Conservation (phyloP, 805 yeast genomes). For the Spathaspora sp. region DNA sequence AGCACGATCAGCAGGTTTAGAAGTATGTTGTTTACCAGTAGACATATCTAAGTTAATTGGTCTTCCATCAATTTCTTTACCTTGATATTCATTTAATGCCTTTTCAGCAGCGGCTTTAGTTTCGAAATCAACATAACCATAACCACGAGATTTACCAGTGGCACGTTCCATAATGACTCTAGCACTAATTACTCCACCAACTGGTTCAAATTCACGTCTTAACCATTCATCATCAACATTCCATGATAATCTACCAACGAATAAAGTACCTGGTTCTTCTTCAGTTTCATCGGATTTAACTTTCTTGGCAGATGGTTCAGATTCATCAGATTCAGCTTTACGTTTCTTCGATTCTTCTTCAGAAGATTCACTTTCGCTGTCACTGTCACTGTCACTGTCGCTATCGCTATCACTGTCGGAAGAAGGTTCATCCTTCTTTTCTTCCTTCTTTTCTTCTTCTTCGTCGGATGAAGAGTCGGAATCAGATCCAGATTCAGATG, state of each 20-base stretch:
- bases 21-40: conserved; percentile 68
- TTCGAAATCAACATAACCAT: conserved; percentile 95
- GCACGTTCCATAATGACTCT: conserved; percentile 93
- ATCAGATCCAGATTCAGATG: conserved; percentile 22
- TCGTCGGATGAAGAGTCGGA: conserved; percentile 27
- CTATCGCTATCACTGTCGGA: conserved; percentile 16
- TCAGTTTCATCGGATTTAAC: conserved; percentile 38
- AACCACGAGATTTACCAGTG: conserved; percentile 92
- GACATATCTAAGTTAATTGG: conserved; percentile 92
- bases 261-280: conserved; percentile 90
- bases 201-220: conserved; percentile 74
- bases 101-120: conserved; percentile 74
- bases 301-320: conserved; percentile 46
- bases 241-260: conserved; percentile 98
- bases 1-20: conserved; percentile 74
- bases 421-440: conserved; percentile 13
- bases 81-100: conserved; percentile 83
- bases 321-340: conserved; percentile 36
- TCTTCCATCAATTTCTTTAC: conserved; percentile 95
- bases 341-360: conserved; percentile 33
- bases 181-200: conserved; percentile 81
- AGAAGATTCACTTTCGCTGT: conserved; percentile 21
- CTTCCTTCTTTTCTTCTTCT: conserved; percentile 19
- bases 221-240: conserved; percentile 94
- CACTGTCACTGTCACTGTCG: conserved; percentile 24